A percentile compares a stretch with the other conserved stretches of the same genome.
These are phyloP conservation scores for Metschnikowia similis DNA, from an alignment of 805 yeast genomes.

Conservation along the genomic window DNA sequence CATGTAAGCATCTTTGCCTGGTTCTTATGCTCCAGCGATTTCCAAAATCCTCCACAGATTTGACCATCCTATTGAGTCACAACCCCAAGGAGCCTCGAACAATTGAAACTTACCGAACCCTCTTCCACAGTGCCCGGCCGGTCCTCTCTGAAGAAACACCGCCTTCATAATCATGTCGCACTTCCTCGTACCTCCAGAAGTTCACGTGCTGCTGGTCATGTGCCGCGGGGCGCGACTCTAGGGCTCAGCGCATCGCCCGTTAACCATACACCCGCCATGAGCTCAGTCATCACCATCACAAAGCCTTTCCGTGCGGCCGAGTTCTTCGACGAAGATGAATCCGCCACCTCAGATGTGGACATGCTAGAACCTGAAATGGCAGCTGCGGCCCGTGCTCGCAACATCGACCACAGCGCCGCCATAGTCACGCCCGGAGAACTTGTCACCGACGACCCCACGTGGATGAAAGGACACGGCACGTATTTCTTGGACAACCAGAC, in stretches of 20 bases:
- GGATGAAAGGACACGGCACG: constrained; percentile 99
- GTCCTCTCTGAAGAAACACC: too few relatives aligned
- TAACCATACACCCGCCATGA: background rate
- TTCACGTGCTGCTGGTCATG: too few relatives aligned
- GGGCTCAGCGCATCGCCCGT: background rate
- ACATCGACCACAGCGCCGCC: constrained; percentile 14
- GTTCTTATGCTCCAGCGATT: too few relatives aligned
- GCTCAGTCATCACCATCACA: constrained; percentile 33
- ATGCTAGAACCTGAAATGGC: constrained; percentile 14
- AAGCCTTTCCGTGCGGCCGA: constrained; percentile 20
- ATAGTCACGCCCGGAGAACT: constrained; percentile 94
- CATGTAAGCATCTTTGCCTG: too few relatives aligned
- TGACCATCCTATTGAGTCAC: too few relatives aligned
- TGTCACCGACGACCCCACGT: constrained; percentile 89
- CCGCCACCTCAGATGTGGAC: constrained; percentile 40
- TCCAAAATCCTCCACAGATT: too few relatives aligned
- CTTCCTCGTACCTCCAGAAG: too few relatives aligned
- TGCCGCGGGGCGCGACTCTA: too few relatives aligned
- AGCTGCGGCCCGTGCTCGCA: constrained; percentile 10
- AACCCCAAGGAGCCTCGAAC: too few relatives aligned
- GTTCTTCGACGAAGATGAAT: constrained; percentile 28
- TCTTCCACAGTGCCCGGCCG: too few relatives aligned
- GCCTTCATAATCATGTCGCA: too few relatives aligned
- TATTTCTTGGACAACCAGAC: constrained; percentile 72
- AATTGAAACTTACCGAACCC: too few relatives aligned